phyloP scores from a whole-genome alignment of 331 rosid species.

The Phaseolus coccineus region DNA sequence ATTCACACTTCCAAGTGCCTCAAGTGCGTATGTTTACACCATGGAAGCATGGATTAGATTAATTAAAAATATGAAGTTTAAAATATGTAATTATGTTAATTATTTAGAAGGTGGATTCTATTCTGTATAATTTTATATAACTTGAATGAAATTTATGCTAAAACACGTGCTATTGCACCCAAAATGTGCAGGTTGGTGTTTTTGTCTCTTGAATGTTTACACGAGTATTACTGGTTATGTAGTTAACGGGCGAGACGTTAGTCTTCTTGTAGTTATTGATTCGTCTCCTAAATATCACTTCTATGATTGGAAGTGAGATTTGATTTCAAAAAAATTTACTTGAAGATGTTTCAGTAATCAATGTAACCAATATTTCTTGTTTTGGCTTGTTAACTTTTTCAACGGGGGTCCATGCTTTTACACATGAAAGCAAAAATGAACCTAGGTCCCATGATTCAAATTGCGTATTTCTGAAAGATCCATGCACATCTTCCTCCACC shows the following conservation, averaged over 20 bases:
- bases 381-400: neutral
- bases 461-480: conserved; percentile 14
- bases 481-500: conserved; percentile 27
- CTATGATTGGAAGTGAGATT: neutral
- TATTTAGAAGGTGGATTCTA: too few species aligned
- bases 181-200: neutral
- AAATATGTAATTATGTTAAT: neutral
- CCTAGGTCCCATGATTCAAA: conserved; percentile 34
- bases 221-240: neutral
- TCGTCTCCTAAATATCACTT: neutral
- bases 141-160: too few species aligned
- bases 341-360: neutral
- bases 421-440: conserved; percentile 36
- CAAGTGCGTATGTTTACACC: neutral
- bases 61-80: too few species aligned
- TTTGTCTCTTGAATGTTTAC: neutral
- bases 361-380: neutral
- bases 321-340: neutral
- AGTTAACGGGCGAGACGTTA: neutral
- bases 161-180: neutral
- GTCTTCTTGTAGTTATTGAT: neutral
- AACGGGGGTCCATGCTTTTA: neutral
- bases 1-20: neutral
- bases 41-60: too few species aligned
- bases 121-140: too few species aligned